A percentile compares a stretch with the other conserved stretches of the same genome.
These are phyloP conservation scores for Eucommia ulmoides DNA, from an alignment of 257 asterid genomes.

Conservation along the genomic window DNA sequence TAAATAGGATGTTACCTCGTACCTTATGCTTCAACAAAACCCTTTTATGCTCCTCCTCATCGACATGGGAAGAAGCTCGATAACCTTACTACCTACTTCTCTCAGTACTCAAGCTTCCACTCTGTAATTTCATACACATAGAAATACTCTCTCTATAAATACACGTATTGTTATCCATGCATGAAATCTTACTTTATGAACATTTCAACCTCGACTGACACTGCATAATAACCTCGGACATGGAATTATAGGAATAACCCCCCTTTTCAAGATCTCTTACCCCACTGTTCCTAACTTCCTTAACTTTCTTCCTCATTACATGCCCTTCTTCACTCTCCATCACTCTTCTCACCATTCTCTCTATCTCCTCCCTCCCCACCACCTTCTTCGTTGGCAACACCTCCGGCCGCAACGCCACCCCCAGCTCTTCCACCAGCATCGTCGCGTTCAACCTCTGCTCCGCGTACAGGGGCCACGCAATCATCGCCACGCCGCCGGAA, in stretches of 20 bases:
- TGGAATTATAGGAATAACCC: neutral
- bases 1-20: too few relatives aligned
- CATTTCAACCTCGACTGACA: neutral
- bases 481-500: neutral
- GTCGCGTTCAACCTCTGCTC: neutral
- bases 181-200: too few relatives aligned
- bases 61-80: too few relatives aligned
- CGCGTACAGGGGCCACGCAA: slow-evolving; percentile 1
- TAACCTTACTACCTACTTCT: too few relatives aligned
- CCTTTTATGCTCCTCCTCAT: too few relatives aligned
- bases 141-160: too few relatives aligned
- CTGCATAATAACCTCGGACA: neutral
- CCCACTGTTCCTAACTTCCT: neutral
- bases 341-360: neutral
- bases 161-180: too few relatives aligned
- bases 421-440: neutral
- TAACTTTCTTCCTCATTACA: neutral
- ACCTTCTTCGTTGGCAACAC: neutral
- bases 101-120: too few relatives aligned
- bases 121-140: too few relatives aligned
- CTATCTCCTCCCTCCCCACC: neutral
- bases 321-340: neutral
- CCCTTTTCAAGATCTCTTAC: neutral
- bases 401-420: neutral
- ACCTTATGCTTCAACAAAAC: too few relatives aligned